Conservation (phyloP, 768 basidiomycete species). For the Butyriboletus loyo region DNA sequence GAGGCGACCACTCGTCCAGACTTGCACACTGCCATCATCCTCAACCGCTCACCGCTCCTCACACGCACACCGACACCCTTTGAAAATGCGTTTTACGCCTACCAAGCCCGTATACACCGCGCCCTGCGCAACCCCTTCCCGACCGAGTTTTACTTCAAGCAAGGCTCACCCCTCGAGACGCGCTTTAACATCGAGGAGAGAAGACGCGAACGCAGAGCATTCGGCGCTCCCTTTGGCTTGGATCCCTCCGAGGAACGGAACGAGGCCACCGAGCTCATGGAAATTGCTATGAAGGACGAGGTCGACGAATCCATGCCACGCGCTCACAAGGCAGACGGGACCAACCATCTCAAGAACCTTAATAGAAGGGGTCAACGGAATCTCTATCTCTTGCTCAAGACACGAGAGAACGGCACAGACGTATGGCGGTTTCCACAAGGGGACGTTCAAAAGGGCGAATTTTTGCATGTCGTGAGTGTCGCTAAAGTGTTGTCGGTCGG, state of each 20-base stretch:
- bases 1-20: conserved; percentile 35
- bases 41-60: conserved; percentile 75
- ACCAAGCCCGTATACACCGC: conserved; percentile 79
- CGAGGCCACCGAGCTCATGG: conserved; percentile 52
- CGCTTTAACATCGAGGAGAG: conserved; percentile 77
- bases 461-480: conserved; percentile 69
- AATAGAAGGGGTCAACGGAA: conserved; percentile 84
- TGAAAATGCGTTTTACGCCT: conserved; percentile 78
- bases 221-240: conserved; percentile 59
- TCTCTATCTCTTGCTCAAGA: conserved; percentile 79
- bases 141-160: conserved; percentile 90
- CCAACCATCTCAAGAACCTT: conserved; percentile 64
- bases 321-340: conserved; percentile 56
- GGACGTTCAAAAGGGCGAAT: conserved; percentile 55
- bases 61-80: conserved; percentile 70
- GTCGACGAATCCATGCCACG: conserved; percentile 62
- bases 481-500: background rate
- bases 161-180: conserved; percentile 79
- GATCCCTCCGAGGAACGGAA: conserved; percentile 41
- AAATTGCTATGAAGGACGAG: conserved; percentile 57
- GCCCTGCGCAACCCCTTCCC: conserved; percentile 88
- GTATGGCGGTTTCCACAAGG: conserved; percentile 85
- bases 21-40: conserved; percentile 62
- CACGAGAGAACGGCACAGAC: conserved; percentile 41
- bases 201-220: conserved; percentile 66